Conservation (phyloP, 352 stramenopile species). For the Vaucheria bursata region DNA sequence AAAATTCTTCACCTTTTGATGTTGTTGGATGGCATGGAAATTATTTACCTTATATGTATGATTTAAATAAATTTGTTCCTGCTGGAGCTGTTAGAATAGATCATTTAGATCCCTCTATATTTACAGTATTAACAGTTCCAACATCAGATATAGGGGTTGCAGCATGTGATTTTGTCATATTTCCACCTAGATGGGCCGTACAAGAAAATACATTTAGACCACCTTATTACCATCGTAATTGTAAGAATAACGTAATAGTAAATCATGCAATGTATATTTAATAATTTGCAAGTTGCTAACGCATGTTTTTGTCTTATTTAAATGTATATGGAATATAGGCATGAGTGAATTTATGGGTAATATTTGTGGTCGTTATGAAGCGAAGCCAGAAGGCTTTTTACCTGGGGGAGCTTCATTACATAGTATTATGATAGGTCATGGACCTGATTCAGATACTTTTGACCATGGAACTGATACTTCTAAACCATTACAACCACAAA, state of each 20-base stretch:
- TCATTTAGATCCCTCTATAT: constrained; percentile 89
- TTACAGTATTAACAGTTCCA: constrained; percentile 89
- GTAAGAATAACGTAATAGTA: too few species aligned
- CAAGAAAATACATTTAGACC: constrained; percentile 76
- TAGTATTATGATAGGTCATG: constrained; percentile 73
- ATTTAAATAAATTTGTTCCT: constrained; percentile 83
- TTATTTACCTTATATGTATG: constrained; percentile 94
- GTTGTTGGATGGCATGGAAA: constrained; percentile 95
- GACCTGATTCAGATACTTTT: constrained; percentile 83
- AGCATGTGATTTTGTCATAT: constrained; percentile 93
- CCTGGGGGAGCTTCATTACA: constrained; percentile 83
- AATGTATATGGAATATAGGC: too few species aligned
- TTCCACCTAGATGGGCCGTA: constrained; percentile 87
- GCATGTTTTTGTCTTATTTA: too few species aligned
- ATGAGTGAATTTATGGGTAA: constrained; percentile 96
- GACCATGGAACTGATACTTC: too few species aligned
- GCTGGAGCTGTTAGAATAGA: constrained; percentile 91
- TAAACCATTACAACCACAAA: too few species aligned
- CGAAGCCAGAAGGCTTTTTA: constrained; percentile 76
- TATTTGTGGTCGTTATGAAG: constrained; percentile 87
- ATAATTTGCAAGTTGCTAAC: too few species aligned
- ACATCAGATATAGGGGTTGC: constrained; percentile 80
- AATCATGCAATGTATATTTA: too few species aligned
- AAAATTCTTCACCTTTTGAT: constrained; percentile 92
- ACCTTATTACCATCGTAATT: constrained; percentile 81